phyloP scores from a whole-genome alignment of 1,139 yeast species.

The Zhuliangozyma parablackwelliae region DNA sequence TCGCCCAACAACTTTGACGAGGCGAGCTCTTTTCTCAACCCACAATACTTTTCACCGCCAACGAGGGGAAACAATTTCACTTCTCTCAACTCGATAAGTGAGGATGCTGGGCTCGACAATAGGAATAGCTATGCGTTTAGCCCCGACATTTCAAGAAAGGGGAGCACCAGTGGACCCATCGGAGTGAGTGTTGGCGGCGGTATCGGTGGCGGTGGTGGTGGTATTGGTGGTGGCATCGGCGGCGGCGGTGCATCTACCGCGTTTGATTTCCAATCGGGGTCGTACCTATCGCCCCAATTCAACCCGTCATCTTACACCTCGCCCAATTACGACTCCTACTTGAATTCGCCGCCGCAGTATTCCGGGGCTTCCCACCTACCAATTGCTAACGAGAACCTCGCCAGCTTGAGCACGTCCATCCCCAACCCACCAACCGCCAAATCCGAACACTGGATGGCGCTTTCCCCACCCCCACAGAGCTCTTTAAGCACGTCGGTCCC shows the following conservation, averaged over 20 bases:
- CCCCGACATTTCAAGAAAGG: conserved; percentile 30
- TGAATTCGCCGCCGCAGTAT: conserved; percentile 32
- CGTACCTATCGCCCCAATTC: conserved; percentile 25
- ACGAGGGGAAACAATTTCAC: conserved; percentile 20
- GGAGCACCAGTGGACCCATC: conserved; percentile 21
- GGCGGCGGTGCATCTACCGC: conserved; percentile 4
- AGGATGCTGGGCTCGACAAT: conserved; percentile 12
- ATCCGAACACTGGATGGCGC: conserved; percentile 13
- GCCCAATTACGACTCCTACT: conserved; percentile 25
- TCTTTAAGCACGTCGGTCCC: conserved; percentile 11
- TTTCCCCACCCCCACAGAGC: conserved; percentile 23
- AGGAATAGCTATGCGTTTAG: conserved; percentile 16
- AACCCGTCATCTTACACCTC: conserved; percentile 19
- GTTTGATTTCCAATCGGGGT: conserved; percentile 17
- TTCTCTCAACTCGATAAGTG: conserved; percentile 31
- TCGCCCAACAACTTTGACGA: conserved; percentile 24
- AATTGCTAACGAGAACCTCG: background rate
- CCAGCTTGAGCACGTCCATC: conserved; percentile 19
- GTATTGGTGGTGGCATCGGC: conserved; percentile 16
- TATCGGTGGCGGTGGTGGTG: conserved; percentile 31
- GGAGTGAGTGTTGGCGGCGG: conserved; percentile 8
- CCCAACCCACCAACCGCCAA: conserved; percentile 16
- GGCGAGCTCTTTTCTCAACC: conserved; percentile 24
- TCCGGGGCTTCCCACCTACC: conserved; percentile 5
- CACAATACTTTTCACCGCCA: conserved; percentile 43